Evolutionary conservation across 2,329 filamentous ascomycete genomes (phyloP).

Genomic region (Nigrospora osmanthi): DNA sequence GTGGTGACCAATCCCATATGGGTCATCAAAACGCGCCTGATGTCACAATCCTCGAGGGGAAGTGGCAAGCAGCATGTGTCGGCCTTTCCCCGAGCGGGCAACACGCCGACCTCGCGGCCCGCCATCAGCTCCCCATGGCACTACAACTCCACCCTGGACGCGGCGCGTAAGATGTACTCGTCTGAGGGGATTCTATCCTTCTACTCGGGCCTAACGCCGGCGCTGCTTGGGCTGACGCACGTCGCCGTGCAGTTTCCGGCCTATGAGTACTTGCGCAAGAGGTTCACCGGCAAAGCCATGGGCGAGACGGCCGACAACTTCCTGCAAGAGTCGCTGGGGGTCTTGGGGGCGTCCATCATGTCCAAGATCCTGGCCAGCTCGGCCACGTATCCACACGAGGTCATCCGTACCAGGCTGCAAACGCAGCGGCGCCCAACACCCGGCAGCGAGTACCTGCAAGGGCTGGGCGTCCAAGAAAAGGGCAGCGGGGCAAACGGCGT

Average conservation of each 20-base stretch:
- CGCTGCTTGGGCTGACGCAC: slow-evolving; percentile 83
- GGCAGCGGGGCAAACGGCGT: slow-evolving; percentile 29
- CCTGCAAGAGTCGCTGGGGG: slow-evolving; percentile 71
- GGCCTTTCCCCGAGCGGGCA: slow-evolving; percentile 38
- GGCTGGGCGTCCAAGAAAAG: slow-evolving; percentile 35
- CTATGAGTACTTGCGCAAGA: slow-evolving; percentile 87
- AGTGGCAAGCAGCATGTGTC: slow-evolving; percentile 38
- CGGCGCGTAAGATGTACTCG: slow-evolving; percentile 90
- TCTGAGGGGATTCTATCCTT: slow-evolving; percentile 85
- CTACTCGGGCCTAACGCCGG: slow-evolving; percentile 90
- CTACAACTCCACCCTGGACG: slow-evolving; percentile 83
- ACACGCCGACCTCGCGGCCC: slow-evolving; percentile 47
- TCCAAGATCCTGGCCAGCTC: slow-evolving; percentile 94
- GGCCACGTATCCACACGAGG: slow-evolving; percentile 94
- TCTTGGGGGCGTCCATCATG: slow-evolving; percentile 80
- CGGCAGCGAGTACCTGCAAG: slow-evolving; percentile 43
- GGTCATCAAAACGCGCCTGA: slow-evolving; percentile 97
- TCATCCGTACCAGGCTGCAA: slow-evolving; percentile 86
- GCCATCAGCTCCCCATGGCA: slow-evolving; percentile 71
- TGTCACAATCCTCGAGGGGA: slow-evolving; percentile 68
- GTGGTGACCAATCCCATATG: slow-evolving; percentile 95
- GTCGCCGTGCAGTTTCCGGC: slow-evolving; percentile 96
- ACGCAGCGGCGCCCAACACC: slow-evolving; percentile 74
- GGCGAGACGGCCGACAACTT: slow-evolving; percentile 55
- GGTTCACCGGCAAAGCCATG: slow-evolving; percentile 85